Evolutionary conservation across 1,284 basidiomycete species (phyloP).

Genomic region (Golubevia sp.): DNA sequence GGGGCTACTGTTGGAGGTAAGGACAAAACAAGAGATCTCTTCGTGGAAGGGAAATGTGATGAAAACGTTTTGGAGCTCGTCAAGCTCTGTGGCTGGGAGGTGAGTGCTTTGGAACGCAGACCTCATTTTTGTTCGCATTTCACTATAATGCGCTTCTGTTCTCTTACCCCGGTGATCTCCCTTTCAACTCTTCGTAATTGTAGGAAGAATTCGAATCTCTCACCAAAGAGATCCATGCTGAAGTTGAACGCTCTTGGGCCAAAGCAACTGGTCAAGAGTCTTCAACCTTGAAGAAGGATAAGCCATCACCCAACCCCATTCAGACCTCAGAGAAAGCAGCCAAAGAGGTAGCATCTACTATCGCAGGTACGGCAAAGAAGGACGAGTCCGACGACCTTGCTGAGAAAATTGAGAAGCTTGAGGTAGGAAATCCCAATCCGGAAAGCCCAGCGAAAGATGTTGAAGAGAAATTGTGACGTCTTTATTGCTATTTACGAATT

Average conservation of each 20-base stretch:
- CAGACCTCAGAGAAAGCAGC: slow-evolving; percentile 1
- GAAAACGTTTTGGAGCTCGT: slow-evolving; percentile 32
- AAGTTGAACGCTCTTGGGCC: background rate
- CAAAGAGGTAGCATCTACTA: background rate
- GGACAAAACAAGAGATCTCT: slow-evolving; percentile 36
- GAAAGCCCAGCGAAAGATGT: no score
- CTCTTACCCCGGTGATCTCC: no score
- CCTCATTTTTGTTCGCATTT: background rate
- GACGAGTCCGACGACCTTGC: background rate
- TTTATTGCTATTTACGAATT: no score
- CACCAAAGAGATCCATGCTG: background rate
- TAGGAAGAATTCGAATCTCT: slow-evolving; percentile 7
- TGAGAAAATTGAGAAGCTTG: background rate
- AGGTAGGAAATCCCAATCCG: no score
- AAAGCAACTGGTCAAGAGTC: background rate
- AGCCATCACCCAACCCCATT: background rate
- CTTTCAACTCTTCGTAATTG: background rate
- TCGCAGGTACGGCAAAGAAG: background rate
- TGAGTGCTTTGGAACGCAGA: background rate
- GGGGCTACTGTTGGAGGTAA: slow-evolving; percentile 26
- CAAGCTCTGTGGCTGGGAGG: slow-evolving; percentile 36
- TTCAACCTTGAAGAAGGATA: background rate
- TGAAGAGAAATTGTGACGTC: no score
- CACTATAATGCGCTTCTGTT: background rate
- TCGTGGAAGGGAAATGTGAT: slow-evolving; percentile 43